A percentile compares a stretch with the other conserved stretches of the same genome.
Conservation (phyloP, 164 flowering plant species). For the Malania oleifera region DNA sequence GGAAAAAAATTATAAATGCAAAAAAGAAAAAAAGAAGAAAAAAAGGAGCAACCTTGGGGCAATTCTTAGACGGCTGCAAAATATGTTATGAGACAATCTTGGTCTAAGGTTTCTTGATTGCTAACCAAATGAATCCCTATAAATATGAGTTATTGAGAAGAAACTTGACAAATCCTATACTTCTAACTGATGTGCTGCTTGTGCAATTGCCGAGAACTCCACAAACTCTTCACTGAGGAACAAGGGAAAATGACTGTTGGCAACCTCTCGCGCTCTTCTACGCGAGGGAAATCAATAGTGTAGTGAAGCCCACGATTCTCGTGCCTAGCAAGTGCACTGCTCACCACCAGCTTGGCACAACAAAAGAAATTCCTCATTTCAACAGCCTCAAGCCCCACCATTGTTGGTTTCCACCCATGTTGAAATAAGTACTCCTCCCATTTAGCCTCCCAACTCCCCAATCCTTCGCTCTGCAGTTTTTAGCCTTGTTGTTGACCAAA, state of each 20-base stretch:
- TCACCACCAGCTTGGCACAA: constrained; percentile 85
- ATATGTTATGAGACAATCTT: no score
- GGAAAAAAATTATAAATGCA: no score
- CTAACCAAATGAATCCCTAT: constrained; percentile 6
- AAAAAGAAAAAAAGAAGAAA: no score
- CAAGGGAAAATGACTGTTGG: constrained; percentile 81
- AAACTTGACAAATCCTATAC: background rate
- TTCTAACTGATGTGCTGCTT: constrained; percentile 27
- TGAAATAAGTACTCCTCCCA: constrained; percentile 77
- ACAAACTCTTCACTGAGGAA: constrained; percentile 47
- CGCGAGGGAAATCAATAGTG: constrained; percentile 72
- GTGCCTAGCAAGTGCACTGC: constrained; percentile 86
- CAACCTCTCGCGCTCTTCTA: constrained; percentile 77
- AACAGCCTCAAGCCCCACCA: constrained; percentile 85
- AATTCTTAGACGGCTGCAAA: no score
- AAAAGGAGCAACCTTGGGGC: no score
- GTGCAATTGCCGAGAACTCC: constrained; percentile 86
- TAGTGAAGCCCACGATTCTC: constrained; percentile 98
- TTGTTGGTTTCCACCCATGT: constrained; percentile 76
- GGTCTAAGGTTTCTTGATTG: background rate
- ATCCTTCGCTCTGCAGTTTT: constrained; percentile 63
- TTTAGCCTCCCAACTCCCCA: constrained; percentile 56
- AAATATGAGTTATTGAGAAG: background rate
- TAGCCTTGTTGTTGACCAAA: constrained; percentile 71
- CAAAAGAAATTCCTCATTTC: constrained; percentile 95